Evolutionary conservation across 1,139 yeast genomes (phyloP), one percentile per base, ranked within the genome.

Genomic region (Yamadazyma diddensiae): DNA sequence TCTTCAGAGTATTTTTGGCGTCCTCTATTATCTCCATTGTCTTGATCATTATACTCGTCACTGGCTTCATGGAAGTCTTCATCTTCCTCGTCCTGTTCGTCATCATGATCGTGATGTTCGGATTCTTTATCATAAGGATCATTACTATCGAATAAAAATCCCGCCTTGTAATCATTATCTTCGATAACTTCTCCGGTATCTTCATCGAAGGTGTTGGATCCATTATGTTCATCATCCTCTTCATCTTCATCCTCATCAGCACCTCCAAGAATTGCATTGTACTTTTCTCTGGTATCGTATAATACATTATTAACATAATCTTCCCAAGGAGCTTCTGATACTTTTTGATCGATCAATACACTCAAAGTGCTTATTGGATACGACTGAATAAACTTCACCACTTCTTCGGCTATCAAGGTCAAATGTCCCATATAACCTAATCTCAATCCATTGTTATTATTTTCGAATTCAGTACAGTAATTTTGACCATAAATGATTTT

Each of bases 371-470:
- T 75, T 24, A 81, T 74, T 2, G 87, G 79, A 47, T 79, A 82
- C 14, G 82, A 60, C 30, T 86, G 87, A 18, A 90, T 83, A 56
- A 92, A 92, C 55, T 94, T 94, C 37, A 92, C 97, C 28, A 92
- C 95, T 55, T 92, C 99, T 55, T 94, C 98, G 6, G 97, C 95
- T 42, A 94, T 90, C 43, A 92, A 69, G 0, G 97, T 92, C 53
- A 92, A 69, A 59, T 92, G 98, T 18, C 99, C 99, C 95, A 92
- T 94, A 57, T 84, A 94, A 1, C 98, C 99, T 38, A 90, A 67
- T 44, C 97, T 74, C 42, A 86, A 72, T 1, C 86, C 83, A 35
- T 79, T 77, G 37, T 69, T 59, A 34, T 67, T 64, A 31, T 59
- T 63, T 53, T 79, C 84, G 55, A 84, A 84, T 35, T 77, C 78